Evolutionary conservation across 2,329 filamentous ascomycete genomes (phyloP).

Genomic region (Arthroderma sp.): DNA sequence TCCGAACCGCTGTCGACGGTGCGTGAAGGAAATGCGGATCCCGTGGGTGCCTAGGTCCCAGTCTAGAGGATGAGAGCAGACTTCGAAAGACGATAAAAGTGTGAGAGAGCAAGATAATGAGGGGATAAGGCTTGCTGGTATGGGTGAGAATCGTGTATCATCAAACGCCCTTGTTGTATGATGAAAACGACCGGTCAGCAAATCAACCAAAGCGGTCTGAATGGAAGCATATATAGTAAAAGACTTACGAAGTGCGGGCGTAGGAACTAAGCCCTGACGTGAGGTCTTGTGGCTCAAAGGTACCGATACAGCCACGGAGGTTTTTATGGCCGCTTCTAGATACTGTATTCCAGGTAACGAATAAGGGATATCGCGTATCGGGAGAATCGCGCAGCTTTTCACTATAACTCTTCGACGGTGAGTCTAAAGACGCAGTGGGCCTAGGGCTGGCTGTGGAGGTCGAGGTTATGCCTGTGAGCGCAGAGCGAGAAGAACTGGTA

Average conservation of each 20-base stretch:
- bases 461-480: slow-evolving; percentile 31
- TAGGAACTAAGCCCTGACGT: slow-evolving; percentile 63
- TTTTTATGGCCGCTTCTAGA: slow-evolving; percentile 48
- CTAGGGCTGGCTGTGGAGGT: slow-evolving; percentile 25
- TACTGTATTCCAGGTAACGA: slow-evolving; percentile 86
- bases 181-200: slow-evolving; percentile 6
- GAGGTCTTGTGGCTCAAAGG: slow-evolving; percentile 68
- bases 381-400: slow-evolving; percentile 2
- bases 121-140: slow-evolving; percentile 36
- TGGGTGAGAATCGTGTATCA: slow-evolving; percentile 49
- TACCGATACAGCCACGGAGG: slow-evolving; percentile 90
- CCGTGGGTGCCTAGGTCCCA: slow-evolving; percentile 83
- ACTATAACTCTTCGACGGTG: slow-evolving; percentile 8
- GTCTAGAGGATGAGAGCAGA: slow-evolving; percentile 58
- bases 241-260: slow-evolving; percentile 59
- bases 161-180: slow-evolving; percentile 38
- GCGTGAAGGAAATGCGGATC: slow-evolving; percentile 70
- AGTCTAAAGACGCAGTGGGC: slow-evolving; percentile 21
- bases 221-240: slow-evolving; percentile 1
- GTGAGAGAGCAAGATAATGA: slow-evolving; percentile 52
- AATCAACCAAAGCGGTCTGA: slow-evolving; percentile 1
- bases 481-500: slow-evolving; percentile 34
- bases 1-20: slow-evolving; percentile 59
- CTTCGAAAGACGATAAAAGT: slow-evolving; percentile 74
- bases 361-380: slow-evolving; percentile 50